Evolutionary conservation across 805 yeast genomes (phyloP).

Genomic region (Starmerella stigmatis): DNA sequence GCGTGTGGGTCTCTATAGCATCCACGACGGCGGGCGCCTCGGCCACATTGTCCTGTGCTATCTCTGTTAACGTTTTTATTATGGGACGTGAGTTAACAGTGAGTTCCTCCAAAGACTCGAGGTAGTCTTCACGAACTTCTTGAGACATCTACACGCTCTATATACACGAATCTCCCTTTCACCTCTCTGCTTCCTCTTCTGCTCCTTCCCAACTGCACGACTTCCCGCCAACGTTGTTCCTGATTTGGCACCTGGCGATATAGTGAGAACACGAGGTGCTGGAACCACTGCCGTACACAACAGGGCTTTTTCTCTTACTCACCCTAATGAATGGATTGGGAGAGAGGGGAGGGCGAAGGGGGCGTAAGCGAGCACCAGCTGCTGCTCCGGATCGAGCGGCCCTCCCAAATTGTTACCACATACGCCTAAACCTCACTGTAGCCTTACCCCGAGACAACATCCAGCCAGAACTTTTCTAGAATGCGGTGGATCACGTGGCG

Average conservation of each 20-base stretch:
- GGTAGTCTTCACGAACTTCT: conserved; percentile 49
- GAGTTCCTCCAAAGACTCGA: conserved; percentile 58
- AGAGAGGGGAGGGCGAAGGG: neutral
- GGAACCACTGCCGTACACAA: too few species aligned
- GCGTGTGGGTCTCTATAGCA: conserved; percentile 64
- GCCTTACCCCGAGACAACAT: too few species aligned
- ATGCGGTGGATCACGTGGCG: neutral
- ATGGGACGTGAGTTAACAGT: conserved; percentile 86
- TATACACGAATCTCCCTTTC: conserved; percentile 1
- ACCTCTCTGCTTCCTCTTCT: neutral
- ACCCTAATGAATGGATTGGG: too few species aligned
- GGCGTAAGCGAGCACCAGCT: neutral
- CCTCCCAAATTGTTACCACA: too few species aligned
- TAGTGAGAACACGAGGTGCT: too few species aligned
- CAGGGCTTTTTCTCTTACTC: too few species aligned
- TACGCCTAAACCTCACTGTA: too few species aligned
- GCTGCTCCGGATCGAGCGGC: too few species aligned
- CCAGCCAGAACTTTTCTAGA: conserved; percentile 3
- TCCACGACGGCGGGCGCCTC: conserved; percentile 68
- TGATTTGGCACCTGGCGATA: too few species aligned
- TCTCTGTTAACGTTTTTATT: conserved; percentile 68
- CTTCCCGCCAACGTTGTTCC: neutral
- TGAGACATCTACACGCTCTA: conserved; percentile 19
- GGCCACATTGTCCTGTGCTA: conserved; percentile 75
- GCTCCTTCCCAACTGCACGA: neutral